Evolutionary conservation across 169 alveolate genomes (phyloP), one percentile per base, ranked within the genome.

Genomic region (Cryptosporidium tyzzeri): DNA sequence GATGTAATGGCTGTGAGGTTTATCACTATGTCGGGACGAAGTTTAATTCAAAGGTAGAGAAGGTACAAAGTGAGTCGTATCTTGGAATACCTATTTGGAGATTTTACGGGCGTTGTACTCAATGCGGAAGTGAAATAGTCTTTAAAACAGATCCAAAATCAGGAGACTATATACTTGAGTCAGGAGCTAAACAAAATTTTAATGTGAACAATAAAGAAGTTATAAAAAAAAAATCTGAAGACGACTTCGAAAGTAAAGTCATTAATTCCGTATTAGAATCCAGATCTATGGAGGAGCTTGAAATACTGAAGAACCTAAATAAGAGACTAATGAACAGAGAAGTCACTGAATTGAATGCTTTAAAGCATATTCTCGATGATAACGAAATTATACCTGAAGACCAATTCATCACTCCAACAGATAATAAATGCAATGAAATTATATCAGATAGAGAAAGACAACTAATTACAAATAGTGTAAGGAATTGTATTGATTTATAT

Each of bases 1-100:
- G 97, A 69, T 99, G 99, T 92, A 97, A 95, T 68, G 95, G 97
- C 55, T 99, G 99, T 92, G 96, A 97, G 3, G 97, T 96, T 69
- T 98, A 97, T 93, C 96, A 97, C 31, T 97, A 97, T 86, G 98
- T 99, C 55, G 99, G 99, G n/a, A 99, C 99, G 48, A 99, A 99
- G 94, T 98, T 98, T 93, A 99, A 99, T 93, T 94, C 97, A 68
- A 89, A 96, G 58, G 98, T 95, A 6, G 99, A 97, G 93, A 96
- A 97, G 68, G 95, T 96, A 61, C 91, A 86, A 89, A 98, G 97
- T 53, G 99, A 97, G 86, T 97, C 96, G 75, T 99, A 98, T 93
- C 92, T 98, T 69, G 99, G 99, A 39, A 97, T 98, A 3, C 97
- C 96, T 68, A 96, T 97, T 61, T 97, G 97, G 95, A 94, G 99